Evolutionary conservation across 75 land plant species (phyloP).

Genomic region (Pinus taeda): DNA sequence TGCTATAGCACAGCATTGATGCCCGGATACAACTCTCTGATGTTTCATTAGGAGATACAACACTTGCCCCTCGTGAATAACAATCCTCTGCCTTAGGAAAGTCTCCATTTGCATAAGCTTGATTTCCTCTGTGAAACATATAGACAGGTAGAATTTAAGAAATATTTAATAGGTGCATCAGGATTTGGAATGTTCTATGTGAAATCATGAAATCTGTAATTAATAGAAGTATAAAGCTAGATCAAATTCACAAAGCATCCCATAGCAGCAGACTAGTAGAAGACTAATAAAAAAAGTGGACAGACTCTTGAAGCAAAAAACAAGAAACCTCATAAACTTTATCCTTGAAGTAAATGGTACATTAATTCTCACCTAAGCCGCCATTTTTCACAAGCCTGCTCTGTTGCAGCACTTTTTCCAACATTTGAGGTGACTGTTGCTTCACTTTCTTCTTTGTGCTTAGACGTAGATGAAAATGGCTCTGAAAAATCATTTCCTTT

Average conservation of each 20-base stretch:
- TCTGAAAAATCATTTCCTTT: slow-evolving; percentile 5
- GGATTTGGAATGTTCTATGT: neutral
- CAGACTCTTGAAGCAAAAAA: neutral
- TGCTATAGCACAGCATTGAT: slow-evolving; percentile 95
- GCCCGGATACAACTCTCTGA: slow-evolving; percentile 70
- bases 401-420: slow-evolving; percentile 40
- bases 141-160: neutral
- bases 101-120: slow-evolving; percentile 86
- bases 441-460: slow-evolving; percentile 3
- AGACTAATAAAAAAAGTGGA: neutral
- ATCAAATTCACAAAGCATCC: neutral
- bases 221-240: neutral
- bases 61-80: slow-evolving; percentile 81
- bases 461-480: neutral
- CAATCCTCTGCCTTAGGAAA: slow-evolving; percentile 86
- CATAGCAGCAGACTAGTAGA: neutral
- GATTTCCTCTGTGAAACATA: slow-evolving; percentile 75
- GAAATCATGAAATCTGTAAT: neutral
- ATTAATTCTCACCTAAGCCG: slow-evolving; percentile 53
- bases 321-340: neutral
- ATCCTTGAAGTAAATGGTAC: neutral
- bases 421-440: slow-evolving; percentile 13
- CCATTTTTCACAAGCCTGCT: slow-evolving; percentile 98
- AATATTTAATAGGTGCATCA: neutral
- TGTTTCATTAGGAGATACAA: slow-evolving; percentile 68